A percentile compares a stretch with the other conserved stretches of the same genome.
Conservation (phyloP, 345 rosid genomes). For the Aquilaria sinensis region DNA sequence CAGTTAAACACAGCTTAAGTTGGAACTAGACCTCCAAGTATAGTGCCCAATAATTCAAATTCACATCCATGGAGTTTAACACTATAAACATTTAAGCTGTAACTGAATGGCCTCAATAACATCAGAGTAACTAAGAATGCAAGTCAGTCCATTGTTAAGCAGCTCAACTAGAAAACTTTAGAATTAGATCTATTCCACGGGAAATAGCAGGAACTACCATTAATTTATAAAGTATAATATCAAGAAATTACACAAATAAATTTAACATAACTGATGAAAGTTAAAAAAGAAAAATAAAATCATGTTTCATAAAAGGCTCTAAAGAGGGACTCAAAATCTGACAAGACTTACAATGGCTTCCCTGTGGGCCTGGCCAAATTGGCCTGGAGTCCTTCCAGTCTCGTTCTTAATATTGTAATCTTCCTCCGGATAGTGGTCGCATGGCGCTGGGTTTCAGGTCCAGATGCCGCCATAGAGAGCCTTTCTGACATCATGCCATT, state of each 20-base stretch:
- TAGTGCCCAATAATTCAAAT: too few species aligned
- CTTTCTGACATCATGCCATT: slow-evolving; percentile 79
- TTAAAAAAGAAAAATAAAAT: neutral
- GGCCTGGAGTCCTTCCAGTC: slow-evolving; percentile 73
- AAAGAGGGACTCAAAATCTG: neutral
- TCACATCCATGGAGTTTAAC: too few species aligned
- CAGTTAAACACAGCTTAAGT: too few species aligned
- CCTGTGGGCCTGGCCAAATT: slow-evolving; percentile 62
- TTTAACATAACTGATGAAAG: neutral
- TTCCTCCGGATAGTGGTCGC: slow-evolving; percentile 83
- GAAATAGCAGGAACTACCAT: too few species aligned
- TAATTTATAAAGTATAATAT: too few species aligned
- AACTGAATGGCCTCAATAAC: too few species aligned
- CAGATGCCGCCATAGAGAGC: slow-evolving; percentile 41
- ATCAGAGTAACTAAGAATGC: neutral
- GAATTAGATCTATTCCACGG: too few species aligned
- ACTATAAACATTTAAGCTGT: too few species aligned
- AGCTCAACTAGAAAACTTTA: too few species aligned
- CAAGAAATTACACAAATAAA: too few species aligned
- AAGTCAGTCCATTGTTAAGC: neutral
- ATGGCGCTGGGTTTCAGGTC: slow-evolving; percentile 88
- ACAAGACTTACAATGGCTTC: slow-evolving; percentile 54
- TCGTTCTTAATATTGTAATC: slow-evolving; percentile 81
- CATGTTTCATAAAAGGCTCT: neutral
- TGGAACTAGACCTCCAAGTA: too few species aligned